Conservation (phyloP, 2,329 filamentous ascomycete species). For the Xenoacremonium recifei region DNA sequence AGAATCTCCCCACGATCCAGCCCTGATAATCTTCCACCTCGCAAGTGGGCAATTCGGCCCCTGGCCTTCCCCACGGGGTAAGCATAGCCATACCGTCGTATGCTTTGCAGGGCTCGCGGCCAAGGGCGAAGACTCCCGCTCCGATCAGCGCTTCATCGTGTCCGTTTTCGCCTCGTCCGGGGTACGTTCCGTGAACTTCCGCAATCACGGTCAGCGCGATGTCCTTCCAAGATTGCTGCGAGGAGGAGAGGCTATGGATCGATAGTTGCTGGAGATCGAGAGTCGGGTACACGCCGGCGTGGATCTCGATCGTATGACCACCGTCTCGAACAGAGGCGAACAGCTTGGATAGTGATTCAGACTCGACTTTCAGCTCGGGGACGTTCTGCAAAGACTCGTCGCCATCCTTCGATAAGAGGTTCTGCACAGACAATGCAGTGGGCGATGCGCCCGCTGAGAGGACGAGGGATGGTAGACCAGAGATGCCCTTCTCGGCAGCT, state of each 20-base stretch:
- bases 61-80: not conserved
- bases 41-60: not conserved
- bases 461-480: conserved; percentile 17
- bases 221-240: conserved; percentile 48
- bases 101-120: conserved; percentile 70
- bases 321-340: conserved; percentile 29
- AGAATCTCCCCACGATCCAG: not conserved
- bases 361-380: conserved; percentile 17
- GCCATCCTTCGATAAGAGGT: conserved; percentile 13
- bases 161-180: conserved; percentile 47
- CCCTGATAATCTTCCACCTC: conserved; percentile 1
- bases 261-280: conserved; percentile 79
- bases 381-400: conserved; percentile 6
- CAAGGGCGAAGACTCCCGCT: conserved; percentile 67
- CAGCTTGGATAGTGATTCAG: conserved; percentile 15
- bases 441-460: conserved; percentile 77
- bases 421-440: conserved; percentile 48
- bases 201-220: conserved; percentile 69
- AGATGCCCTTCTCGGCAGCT: conserved; percentile 13
- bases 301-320: conserved; percentile 60
- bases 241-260: conserved; percentile 56
- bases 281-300: conserved; percentile 74
- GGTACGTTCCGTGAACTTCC: conserved; percentile 70
- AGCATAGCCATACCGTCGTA: conserved; percentile 68
- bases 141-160: conserved; percentile 66